A percentile compares a stretch with the other conserved stretches of the same genome.
phyloP scores from a whole-genome alignment of 73 alveolate genomes.

The Symbiodinium natans region DNA sequence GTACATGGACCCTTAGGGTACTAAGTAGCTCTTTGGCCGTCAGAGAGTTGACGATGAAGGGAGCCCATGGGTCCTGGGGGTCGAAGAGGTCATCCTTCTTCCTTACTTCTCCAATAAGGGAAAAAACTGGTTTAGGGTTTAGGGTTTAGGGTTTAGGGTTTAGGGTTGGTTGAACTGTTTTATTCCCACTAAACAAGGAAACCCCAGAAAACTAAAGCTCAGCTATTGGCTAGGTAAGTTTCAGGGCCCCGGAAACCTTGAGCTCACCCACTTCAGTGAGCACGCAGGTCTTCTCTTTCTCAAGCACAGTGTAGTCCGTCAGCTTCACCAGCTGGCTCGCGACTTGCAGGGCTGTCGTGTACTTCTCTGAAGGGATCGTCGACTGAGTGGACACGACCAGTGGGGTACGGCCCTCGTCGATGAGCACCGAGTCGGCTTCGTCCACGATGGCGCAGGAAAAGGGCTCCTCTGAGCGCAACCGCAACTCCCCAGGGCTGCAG shows the following conservation, averaged over 20 bases:
- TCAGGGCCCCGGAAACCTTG: no score
- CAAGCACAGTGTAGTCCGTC: conserved; percentile 49
- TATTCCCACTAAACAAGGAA: no score
- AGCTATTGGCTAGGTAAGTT: no score
- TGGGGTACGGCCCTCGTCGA: conserved; percentile 82
- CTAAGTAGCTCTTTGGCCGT: no score
- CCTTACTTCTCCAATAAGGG: background rate
- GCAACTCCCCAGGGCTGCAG: background rate
- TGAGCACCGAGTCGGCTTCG: conserved; percentile 62
- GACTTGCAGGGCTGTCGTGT: conserved; percentile 23
- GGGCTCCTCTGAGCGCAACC: conserved; percentile 41
- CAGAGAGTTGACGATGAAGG: conserved; percentile 34
- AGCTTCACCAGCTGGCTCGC: background rate
- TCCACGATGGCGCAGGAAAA: conserved; percentile 63
- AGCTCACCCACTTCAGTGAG: no score
- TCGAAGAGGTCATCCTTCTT: conserved; percentile 23
- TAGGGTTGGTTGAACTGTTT: background rate
- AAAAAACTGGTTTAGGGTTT: background rate
- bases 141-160: background rate
- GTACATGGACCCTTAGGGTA: no score
- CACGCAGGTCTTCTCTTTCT: conserved; percentile 68
- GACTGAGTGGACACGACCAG: conserved; percentile 68
- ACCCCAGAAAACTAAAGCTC: no score
- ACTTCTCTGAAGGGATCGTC: conserved; percentile 77
- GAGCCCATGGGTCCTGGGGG: conserved; percentile 88